Evolutionary conservation across 2,329 filamentous ascomycete genomes (phyloP).

Genomic region (Teratosphaeria zuluensis): DNA sequence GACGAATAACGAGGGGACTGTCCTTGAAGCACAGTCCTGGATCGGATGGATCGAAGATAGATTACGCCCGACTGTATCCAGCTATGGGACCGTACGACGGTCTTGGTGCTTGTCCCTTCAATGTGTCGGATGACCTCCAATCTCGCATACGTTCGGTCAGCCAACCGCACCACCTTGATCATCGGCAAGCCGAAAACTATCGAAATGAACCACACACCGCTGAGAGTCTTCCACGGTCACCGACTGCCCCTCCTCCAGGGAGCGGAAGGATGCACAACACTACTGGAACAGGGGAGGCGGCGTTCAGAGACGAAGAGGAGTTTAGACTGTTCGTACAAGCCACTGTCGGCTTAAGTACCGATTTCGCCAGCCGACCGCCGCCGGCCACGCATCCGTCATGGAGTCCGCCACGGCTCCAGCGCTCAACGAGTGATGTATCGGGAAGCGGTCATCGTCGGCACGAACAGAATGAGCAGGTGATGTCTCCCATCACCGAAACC

Average conservation of each 20-base stretch:
- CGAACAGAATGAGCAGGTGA: background rate
- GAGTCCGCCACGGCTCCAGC: background rate
- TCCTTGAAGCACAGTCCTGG: conserved; percentile 1
- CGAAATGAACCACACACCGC: background rate
- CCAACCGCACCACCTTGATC: background rate
- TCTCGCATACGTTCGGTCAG: background rate
- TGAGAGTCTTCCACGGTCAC: conserved; percentile 7
- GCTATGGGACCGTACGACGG: conserved; percentile 16
- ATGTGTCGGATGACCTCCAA: conserved; percentile 5
- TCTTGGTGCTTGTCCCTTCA: conserved; percentile 1
- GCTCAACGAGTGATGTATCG: background rate
- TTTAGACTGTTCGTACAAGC: conserved; percentile 24
- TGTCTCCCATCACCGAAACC: conserved; percentile 16
- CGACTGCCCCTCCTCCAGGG: conserved; percentile 12
- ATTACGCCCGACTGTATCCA: conserved; percentile 13
- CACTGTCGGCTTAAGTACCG: conserved; percentile 22
- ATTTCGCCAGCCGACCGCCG: conserved; percentile 8
- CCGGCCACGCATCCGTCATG: background rate
- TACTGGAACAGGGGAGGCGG: conserved; percentile 10
- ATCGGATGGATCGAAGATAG: conserved; percentile 4
- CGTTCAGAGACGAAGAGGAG: conserved; percentile 21
- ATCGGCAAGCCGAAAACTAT: background rate
- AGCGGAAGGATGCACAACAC: conserved; percentile 7
- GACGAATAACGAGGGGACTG: conserved; percentile 3
- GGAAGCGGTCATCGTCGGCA: background rate